A percentile compares a stretch with the other conserved stretches of the same genome.
Conservation (phyloP, 768 basidiomycete genomes). For the Lactarius sp. region DNA sequence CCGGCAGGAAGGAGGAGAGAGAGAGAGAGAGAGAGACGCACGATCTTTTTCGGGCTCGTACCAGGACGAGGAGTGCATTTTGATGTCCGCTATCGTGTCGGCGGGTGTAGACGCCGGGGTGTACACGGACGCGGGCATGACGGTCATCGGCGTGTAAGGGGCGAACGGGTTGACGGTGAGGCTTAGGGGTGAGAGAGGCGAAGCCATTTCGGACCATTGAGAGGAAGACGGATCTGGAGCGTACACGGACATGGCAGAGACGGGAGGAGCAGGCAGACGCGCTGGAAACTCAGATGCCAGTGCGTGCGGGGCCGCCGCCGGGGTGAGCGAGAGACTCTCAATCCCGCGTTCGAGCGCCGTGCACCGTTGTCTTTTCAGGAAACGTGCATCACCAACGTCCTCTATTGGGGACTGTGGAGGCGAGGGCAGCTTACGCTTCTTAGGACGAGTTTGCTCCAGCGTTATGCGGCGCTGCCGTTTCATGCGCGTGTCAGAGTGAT, state of each 20-base stretch:
- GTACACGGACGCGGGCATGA: neutral
- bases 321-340: constrained; percentile 11
- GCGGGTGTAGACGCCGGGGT: neutral
- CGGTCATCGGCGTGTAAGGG: neutral
- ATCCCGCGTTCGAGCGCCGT: constrained; percentile 19
- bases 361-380: constrained; percentile 21
- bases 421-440: constrained; percentile 18
- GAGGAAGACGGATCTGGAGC: neutral
- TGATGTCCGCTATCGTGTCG: constrained; percentile 9
- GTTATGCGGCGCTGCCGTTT: constrained; percentile 17
- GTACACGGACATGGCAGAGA: neutral
- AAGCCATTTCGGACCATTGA: neutral
- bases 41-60: constrained; percentile 26
- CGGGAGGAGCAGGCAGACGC: neutral
- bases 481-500: constrained; percentile 1
- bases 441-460: neutral
- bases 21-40: constrained; percentile 1
- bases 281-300: neutral
- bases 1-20: neutral
- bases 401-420: constrained; percentile 12
- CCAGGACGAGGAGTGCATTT: constrained; percentile 26
- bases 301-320: neutral
- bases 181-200: neutral
- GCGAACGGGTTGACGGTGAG: neutral
- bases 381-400: neutral